These are phyloP conservation scores for Neopestalotiopsis rosae DNA, from an alignment of 2,329 filamentous ascomycete species.

Conservation along the genomic window DNA sequence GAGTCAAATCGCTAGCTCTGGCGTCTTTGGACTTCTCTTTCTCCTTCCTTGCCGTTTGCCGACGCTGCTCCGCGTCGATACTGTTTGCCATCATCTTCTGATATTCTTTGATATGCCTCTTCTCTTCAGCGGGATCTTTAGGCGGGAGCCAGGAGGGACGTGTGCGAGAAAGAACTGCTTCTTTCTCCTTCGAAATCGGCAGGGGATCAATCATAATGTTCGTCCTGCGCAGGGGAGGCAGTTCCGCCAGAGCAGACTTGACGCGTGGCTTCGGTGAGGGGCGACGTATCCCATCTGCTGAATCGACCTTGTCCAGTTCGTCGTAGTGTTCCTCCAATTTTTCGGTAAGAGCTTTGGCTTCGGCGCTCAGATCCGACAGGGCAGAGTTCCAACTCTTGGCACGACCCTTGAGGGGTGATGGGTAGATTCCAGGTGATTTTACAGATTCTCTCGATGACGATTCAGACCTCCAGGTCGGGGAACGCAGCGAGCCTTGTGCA, in stretches of 20 bases:
- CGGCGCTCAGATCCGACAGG: conserved; percentile 70
- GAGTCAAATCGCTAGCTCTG: conserved; percentile 52
- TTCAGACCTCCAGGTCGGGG: conserved; percentile 59
- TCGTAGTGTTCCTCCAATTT: conserved; percentile 81
- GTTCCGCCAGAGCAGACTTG: conserved; percentile 71
- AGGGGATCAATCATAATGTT: conserved; percentile 86
- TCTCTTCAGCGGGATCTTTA: conserved; percentile 90
- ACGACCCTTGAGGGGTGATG: conserved; percentile 55
- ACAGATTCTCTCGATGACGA: conserved; percentile 37
- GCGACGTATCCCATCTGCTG: conserved; percentile 25
- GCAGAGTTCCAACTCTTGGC: conserved; percentile 79
- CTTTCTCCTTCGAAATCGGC: conserved; percentile 85
- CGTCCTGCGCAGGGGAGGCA: conserved; percentile 72
- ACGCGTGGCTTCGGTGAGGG: conserved; percentile 55
- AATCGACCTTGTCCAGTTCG: conserved; percentile 56
- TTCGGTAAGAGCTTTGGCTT: conserved; percentile 77
- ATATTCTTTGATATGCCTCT: conserved; percentile 83
- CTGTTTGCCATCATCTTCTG: conserved; percentile 79
- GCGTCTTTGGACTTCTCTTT: conserved; percentile 61
- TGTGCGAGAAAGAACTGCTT: conserved; percentile 80
- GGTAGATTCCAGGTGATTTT: conserved; percentile 38
- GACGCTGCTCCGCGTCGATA: conserved; percentile 63
- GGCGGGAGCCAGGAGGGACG: conserved; percentile 85
- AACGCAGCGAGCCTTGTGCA: conserved; percentile 65
- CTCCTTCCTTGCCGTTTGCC: conserved; percentile 56